These are phyloP conservation scores for Debaryomyces hansenii DNA, from an alignment of 805 yeast species.

Conservation along the genomic window DNA sequence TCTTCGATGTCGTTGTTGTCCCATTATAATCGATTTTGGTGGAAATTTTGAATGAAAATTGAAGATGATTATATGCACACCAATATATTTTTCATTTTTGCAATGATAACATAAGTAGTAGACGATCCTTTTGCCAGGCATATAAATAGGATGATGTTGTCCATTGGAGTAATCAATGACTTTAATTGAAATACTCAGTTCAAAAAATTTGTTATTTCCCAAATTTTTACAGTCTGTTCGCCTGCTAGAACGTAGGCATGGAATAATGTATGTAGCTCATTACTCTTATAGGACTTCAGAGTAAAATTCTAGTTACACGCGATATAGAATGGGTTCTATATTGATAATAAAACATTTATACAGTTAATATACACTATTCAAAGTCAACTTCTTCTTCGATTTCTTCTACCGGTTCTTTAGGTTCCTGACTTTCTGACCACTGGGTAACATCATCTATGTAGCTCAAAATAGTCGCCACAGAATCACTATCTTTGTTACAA, in stretches of 20 bases:
- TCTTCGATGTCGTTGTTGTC: not conserved
- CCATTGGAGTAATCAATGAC: too few species aligned
- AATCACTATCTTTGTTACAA: constrained; percentile 62
- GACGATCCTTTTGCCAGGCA: too few species aligned
- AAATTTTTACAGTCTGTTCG: too few species aligned
- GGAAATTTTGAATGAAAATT: too few species aligned
- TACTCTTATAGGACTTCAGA: too few species aligned
- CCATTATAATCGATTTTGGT: not conserved
- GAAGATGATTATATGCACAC: not conserved
- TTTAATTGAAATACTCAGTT: too few species aligned
- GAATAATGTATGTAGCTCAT: too few species aligned
- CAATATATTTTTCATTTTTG: not conserved
- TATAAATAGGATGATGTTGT: too few species aligned
- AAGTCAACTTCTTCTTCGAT: constrained; percentile 57
- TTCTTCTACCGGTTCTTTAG: constrained; percentile 90
- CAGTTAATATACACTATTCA: not conserved
- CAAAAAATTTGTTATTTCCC: too few species aligned
- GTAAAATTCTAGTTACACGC: too few species aligned
- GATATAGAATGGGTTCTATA: not conserved
- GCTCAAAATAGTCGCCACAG: constrained; percentile 79
- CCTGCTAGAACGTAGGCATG: too few species aligned
- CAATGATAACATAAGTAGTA: not conserved
- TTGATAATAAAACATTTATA: not conserved
- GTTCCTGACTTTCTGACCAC: constrained; percentile 96
- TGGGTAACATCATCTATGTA: constrained; percentile 97